Evolutionary conservation across 768 basidiomycete genomes (phyloP).

Genomic region (Mycena olivaceomarginata): DNA sequence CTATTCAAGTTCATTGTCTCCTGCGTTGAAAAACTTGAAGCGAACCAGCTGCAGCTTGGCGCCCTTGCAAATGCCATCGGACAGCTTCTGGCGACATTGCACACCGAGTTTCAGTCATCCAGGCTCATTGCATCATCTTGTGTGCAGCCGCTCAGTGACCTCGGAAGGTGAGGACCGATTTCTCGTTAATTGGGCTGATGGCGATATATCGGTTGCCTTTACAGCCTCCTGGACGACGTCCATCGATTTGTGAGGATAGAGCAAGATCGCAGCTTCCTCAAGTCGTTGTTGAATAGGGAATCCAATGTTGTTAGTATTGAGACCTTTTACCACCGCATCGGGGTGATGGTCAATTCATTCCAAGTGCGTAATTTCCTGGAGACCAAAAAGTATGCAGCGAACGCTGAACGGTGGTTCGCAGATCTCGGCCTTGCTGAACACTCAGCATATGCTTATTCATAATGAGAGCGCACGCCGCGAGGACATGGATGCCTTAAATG

Average conservation of each 20-base stretch:
- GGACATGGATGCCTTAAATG: neutral
- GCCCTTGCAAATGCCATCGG: slow-evolving; percentile 6
- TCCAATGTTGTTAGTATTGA: slow-evolving; percentile 5
- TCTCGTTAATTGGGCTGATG: neutral
- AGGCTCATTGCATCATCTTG: neutral
- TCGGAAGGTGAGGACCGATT: too few relatives aligned
- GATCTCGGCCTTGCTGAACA: neutral
- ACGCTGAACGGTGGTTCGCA: slow-evolving; percentile 7
- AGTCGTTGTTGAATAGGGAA: neutral
- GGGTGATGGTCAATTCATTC: neutral
- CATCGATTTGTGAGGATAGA: slow-evolving; percentile 13
- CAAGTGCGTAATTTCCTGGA: slow-evolving; percentile 9
- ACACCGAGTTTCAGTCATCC: slow-evolving; percentile 1
- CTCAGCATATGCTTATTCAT: neutral
- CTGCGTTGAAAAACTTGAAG: neutral
- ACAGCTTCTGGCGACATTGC: slow-evolving; percentile 21
- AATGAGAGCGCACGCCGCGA: neutral
- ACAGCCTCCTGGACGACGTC: slow-evolving; percentile 17
- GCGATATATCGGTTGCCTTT: neutral
- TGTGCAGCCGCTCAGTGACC: neutral
- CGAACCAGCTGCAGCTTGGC: slow-evolving; percentile 1
- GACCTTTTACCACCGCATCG: slow-evolving; percentile 11
- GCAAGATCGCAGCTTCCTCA: slow-evolving; percentile 19
- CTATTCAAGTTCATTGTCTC: slow-evolving; percentile 19
- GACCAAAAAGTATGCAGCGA: neutral